Conservation (phyloP, 2,329 filamentous ascomycete genomes). For the Drechslerella dactyloides region DNA sequence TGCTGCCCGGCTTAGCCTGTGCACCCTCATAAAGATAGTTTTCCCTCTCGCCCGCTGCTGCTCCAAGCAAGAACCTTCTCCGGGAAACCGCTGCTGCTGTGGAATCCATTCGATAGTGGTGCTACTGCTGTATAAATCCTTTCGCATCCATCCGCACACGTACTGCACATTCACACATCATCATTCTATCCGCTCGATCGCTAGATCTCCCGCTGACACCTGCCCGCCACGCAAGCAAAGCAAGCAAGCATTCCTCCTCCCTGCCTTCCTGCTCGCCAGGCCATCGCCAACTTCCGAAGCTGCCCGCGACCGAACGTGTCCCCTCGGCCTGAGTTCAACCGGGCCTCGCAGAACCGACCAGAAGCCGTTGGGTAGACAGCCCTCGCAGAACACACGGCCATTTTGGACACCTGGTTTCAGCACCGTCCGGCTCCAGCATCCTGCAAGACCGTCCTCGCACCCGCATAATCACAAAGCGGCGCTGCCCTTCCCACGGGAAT, state of each 20-base stretch:
- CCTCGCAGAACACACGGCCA: background rate
- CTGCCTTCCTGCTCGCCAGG: background rate
- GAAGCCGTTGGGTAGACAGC: background rate
- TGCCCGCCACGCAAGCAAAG: no score
- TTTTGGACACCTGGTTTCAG: constrained; percentile 3
- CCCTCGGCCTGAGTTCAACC: background rate
- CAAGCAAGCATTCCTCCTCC: no score
- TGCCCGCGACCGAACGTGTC: background rate
- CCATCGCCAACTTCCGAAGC: constrained; percentile 1
- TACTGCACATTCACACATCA: constrained; percentile 2
- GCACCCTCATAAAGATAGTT: constrained; percentile 16
- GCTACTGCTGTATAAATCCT: background rate
- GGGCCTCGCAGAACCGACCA: background rate
- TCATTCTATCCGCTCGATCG: background rate
- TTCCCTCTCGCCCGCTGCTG: constrained; percentile 8
- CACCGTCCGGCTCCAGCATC: background rate
- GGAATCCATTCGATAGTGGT: background rate
- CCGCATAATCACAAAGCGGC: background rate
- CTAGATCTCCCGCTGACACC: background rate
- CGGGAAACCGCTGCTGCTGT: background rate
- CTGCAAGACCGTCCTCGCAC: background rate
- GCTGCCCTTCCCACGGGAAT: no score
- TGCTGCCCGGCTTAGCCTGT: constrained; percentile 31
- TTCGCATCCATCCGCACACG: constrained; percentile 1
- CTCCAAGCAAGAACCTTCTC: constrained; percentile 9